Evolutionary conservation across 495 filamentous ascomycete genomes (phyloP).

Genomic region (Neurospora tetraspora): DNA sequence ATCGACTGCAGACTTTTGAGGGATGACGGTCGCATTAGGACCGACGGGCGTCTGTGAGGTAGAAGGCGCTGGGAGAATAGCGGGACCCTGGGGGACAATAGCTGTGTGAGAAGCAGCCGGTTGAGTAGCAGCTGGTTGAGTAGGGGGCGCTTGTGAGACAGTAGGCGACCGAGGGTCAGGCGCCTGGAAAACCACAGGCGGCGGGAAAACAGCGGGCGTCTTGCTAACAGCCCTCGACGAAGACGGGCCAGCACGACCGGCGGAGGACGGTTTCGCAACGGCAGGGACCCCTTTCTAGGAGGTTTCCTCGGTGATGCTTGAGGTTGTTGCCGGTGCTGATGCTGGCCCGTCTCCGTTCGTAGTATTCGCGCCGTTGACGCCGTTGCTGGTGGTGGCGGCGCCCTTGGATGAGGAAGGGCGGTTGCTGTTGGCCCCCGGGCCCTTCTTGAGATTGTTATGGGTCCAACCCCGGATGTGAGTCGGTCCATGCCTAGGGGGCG

Average conservation of each 20-base stretch:
- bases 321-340: neutral
- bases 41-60: neutral
- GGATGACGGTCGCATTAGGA: neutral
- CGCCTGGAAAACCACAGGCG: neutral
- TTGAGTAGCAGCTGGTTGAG: neutral
- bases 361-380: neutral
- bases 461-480: constrained; percentile 41
- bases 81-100: neutral
- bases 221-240: neutral
- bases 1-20: neutral
- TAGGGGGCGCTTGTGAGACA: neutral
- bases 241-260: neutral
- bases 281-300: neutral
- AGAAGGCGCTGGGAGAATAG: neutral
- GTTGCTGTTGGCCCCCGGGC: neutral
- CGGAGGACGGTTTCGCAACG: neutral
- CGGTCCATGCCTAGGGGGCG: constrained; percentile 34
- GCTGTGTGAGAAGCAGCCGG: neutral
- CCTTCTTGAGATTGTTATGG: constrained; percentile 32
- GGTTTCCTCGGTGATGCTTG: neutral
- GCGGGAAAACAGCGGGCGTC: neutral
- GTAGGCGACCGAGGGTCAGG: neutral
- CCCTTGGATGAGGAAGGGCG: neutral
- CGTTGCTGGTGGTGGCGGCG: neutral
- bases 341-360: neutral